A percentile compares a stretch with the other conserved stretches of the same genome.
Evolutionary conservation across 1,284 basidiomycete species (phyloP).

Genomic region (Cutaneotrichosporon sp.): DNA sequence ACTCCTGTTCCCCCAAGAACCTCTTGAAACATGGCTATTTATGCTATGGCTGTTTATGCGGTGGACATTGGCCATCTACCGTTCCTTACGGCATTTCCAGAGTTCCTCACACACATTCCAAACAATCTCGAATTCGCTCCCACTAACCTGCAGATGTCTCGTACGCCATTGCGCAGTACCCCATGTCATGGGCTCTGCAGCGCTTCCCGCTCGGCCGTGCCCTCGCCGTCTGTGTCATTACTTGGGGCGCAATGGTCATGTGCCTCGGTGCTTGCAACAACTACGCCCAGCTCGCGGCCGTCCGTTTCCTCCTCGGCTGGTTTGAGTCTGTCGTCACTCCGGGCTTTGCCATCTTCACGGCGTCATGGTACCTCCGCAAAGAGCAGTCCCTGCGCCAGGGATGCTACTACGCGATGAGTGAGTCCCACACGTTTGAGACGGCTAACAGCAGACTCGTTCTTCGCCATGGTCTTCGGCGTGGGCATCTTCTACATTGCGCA

Average conservation of each 20-base stretch:
- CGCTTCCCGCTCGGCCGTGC: constrained; percentile 26
- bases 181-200: constrained; percentile 27
- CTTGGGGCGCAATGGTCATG: constrained; percentile 27
- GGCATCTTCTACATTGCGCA: constrained; percentile 29
- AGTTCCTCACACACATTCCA: constrained; percentile 15
- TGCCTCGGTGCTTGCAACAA: constrained; percentile 25
- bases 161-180: constrained; percentile 25
- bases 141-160: constrained; percentile 13
- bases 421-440: background rate
- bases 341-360: constrained; percentile 24
- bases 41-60: no score
- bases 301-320: constrained; percentile 27
- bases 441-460: constrained; percentile 20
- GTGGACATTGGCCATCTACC: no score
- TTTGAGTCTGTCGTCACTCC: constrained; percentile 31
- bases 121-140: background rate
- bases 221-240: constrained; percentile 15
- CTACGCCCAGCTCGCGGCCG: constrained; percentile 20
- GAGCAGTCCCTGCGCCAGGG: constrained; percentile 17
- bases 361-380: constrained; percentile 15
- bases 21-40: no score
- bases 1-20: no score
- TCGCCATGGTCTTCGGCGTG: constrained; percentile 22
- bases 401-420: constrained; percentile 29
- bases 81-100: no score